These are phyloP conservation scores for barley (Hordeum vulgare) DNA, from an alignment of 176 grass and related monocot species.

Conservation along the genomic window MorexV3_pseudomolecules_assembly NC_058522.1:407611009-407611508, in stretches of 20 bases:
- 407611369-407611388: slow-evolving; percentile 44
- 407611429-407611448: slow-evolving; percentile 34
- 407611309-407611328: slow-evolving; percentile 13
- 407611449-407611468: slow-evolving; percentile 36
- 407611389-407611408: slow-evolving; percentile 54
- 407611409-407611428: slow-evolving; percentile 69
- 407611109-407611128: slow-evolving; percentile 1
- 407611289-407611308: slow-evolving; percentile 31
- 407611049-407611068: background rate
- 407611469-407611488: too few relatives aligned
- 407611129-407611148: background rate
- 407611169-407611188: slow-evolving; percentile 4
- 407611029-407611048: slow-evolving; percentile 2
- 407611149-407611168: background rate
- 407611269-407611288: slow-evolving; percentile 5
- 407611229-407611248: background rate
- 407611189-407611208: background rate
- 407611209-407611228: background rate
- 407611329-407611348: slow-evolving; percentile 40
- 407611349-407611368: slow-evolving; percentile 54
- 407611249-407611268: background rate
- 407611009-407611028: slow-evolving; percentile 7
- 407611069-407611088: background rate
- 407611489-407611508: too few relatives aligned
- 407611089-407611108: background rate